phyloP scores from a whole-genome alignment of 345 rosid species.

The Eucalyptus pauciflora region DNA sequence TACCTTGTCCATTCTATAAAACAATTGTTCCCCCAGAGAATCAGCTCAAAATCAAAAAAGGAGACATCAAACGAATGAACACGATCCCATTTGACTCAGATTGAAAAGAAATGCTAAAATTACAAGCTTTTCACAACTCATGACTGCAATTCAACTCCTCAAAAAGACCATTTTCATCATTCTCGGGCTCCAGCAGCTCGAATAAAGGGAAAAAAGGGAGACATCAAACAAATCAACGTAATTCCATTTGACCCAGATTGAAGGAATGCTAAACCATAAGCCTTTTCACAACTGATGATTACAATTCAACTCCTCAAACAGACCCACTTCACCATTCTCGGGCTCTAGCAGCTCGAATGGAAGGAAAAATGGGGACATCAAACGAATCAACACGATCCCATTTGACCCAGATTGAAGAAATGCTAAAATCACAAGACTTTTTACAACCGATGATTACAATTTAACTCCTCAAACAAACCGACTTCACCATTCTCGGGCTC shows the following conservation, averaged over 20 bases:
- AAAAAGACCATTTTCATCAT: background rate
- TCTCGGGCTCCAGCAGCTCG: background rate
- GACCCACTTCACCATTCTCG: no score
- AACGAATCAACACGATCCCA: no score
- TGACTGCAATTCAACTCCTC: background rate
- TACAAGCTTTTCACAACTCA: background rate
- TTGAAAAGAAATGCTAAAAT: no score
- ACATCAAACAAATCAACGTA: accelerated
- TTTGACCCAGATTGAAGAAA: no score
- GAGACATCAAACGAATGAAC: accelerated
- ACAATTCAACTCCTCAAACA: no score
- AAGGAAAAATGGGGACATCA: background rate
- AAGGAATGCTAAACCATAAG: no score
- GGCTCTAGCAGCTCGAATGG: no score
- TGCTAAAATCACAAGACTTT: accelerated
- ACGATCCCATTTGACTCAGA: background rate
- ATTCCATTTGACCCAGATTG: no score
- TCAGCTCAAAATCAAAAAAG: background rate
- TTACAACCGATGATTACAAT: no score
- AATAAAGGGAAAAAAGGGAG: background rate
- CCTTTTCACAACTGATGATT: no score
- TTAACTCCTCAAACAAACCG: no score
- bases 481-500: no score
- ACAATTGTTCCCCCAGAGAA: background rate
- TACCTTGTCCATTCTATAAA: constrained; percentile 56